Base-by-base conservation (phyloP, 768 basidiomycete species). In the Gloeophyllum trabeum region DNA sequence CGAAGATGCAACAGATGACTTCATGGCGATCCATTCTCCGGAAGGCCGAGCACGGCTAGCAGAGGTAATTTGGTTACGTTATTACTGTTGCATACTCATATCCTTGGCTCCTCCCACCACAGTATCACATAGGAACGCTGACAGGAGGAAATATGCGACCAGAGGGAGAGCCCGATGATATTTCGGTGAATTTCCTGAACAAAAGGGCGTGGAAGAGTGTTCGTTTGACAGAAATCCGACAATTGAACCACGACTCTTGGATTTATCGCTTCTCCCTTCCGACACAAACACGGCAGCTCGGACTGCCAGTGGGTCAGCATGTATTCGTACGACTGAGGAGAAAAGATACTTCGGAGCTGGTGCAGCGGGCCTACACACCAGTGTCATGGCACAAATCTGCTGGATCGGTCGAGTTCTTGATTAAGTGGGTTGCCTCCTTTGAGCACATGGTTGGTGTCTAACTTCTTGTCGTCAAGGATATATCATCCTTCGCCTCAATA, bases 1-100 rank as follows among this genome's bases (percentile, higher is more conserved):
- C 0, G 63, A 76, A 46, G 78, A 81, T 46, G 70, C 72, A 2
- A 71, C 75, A 1, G 78, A 80, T 12, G 77, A 81, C 45, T 81
- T 79, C 54, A 62, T 77, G 54, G 71, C 75, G 0, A 77, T 79
- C 41, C 78, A 78, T 54, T 73, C 71, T n/a, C 54, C 61, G 6
- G 70, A 72, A 43, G 74, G 69, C 2, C 67, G 63, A 41, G 44
- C 43, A 19, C 65, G 70, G 51, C 59, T 77, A 6, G 64, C 62
- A 0, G 62, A 69, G 48, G 71, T 59, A 35, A 6, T 46, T 43
- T 34, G 6, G 3, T 21, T 41, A 18, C 14, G 34, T 13, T 25
- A 32, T 42, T 4, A 18, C 21, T 6, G 3, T n/a, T n/a, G n/a
- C n/a, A n/a, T n/a, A n/a, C n/a, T n/a, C 7, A n/a, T 20, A 39